These are phyloP conservation scores for Nicotiana rustica DNA, from an alignment of 305 asterid species.

Conservation along the genomic window DNA sequence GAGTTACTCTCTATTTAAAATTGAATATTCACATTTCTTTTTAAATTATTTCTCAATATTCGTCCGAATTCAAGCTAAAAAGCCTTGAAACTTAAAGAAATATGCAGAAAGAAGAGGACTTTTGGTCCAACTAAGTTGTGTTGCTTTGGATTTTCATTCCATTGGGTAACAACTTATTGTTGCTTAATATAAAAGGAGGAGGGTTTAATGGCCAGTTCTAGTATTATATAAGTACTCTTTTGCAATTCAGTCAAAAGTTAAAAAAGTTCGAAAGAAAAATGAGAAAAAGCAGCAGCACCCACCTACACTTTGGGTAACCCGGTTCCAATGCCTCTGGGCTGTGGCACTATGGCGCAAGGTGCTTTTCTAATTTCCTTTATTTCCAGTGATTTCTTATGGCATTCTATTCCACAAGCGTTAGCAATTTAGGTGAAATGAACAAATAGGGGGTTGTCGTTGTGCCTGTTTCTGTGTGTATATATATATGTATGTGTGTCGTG, in stretches of 20 bases:
- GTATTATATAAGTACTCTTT: too few relatives aligned
- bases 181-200: not conserved
- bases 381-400: not conserved
- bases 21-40: not conserved
- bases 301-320: too few relatives aligned
- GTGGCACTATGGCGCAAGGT: not conserved
- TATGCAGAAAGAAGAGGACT: not conserved
- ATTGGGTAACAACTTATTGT: not conserved
- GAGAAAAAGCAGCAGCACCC: too few relatives aligned
- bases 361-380: not conserved
- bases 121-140: too few relatives aligned
- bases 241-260: too few relatives aligned
- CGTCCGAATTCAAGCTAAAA: not conserved
- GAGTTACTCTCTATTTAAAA: not conserved
- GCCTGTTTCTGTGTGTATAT: not conserved
- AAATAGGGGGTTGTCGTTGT: not conserved
- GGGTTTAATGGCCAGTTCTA: not conserved
- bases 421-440: slow-evolving; percentile 14
- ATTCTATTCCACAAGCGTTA: not conserved
- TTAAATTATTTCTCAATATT: too few relatives aligned
- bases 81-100: not conserved
- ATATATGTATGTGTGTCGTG: not conserved
- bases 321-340: too few relatives aligned
- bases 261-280: too few relatives aligned
- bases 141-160: not conserved